These are phyloP conservation scores for Isabelozyma heimii DNA, from an alignment of 805 yeast species.

Conservation along the genomic window DNA sequence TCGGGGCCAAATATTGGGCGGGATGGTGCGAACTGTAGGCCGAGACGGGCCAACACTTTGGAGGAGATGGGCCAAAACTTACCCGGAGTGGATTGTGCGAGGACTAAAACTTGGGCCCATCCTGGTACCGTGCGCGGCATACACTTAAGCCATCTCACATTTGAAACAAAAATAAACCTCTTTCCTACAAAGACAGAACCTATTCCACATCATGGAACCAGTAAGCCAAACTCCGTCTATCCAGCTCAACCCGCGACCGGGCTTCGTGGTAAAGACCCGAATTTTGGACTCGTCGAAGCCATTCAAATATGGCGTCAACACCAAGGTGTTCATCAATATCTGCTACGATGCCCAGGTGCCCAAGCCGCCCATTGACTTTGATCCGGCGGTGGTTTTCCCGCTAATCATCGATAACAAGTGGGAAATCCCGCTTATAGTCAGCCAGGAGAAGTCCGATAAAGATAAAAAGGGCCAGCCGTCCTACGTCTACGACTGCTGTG, in stretches of 20 bases:
- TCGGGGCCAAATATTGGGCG: too few species aligned
- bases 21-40: too few species aligned
- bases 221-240: conserved; percentile 9
- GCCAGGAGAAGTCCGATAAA: conserved; percentile 49
- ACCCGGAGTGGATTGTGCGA: neutral
- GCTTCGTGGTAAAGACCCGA: conserved; percentile 70
- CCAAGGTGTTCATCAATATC: conserved; percentile 76
- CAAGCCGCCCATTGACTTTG: conserved; percentile 51
- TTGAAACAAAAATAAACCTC: too few species aligned
- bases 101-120: neutral
- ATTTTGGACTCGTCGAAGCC: conserved; percentile 35
- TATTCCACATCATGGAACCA: neutral
- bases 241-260: conserved; percentile 53
- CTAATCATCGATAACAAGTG: conserved; percentile 68
- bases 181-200: too few species aligned
- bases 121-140: too few species aligned
- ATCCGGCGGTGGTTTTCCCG: conserved; percentile 58
- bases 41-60: too few species aligned
- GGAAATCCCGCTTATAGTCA: conserved; percentile 81
- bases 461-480: conserved; percentile 73
- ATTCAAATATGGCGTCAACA: conserved; percentile 24
- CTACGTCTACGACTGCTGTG: conserved; percentile 75
- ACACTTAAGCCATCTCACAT: too few species aligned
- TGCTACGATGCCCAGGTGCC: conserved; percentile 70
- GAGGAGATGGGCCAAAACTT: too few species aligned